phyloP scores from a whole-genome alignment of 2,329 filamentous ascomycete genomes.

The Claviceps sp. region DNA sequence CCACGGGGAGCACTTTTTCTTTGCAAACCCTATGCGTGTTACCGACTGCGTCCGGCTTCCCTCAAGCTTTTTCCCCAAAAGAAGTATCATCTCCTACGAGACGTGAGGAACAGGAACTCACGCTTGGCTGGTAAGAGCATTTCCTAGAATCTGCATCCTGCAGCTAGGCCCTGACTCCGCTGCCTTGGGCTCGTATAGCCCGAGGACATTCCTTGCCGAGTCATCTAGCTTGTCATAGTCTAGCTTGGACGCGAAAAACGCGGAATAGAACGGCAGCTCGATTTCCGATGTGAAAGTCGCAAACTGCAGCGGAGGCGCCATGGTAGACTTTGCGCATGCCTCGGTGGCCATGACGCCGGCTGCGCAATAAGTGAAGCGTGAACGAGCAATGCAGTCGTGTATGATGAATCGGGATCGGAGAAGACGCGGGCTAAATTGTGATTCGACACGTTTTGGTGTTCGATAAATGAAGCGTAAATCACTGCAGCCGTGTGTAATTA shows the following conservation, averaged over 20 bases:
- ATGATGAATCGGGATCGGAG: neutral
- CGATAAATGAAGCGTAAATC: neutral
- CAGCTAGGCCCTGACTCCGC: conserved; percentile 64
- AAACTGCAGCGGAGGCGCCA: conserved; percentile 48
- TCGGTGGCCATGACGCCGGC: neutral
- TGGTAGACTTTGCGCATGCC: conserved; percentile 21
- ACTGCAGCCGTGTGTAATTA: neutral
- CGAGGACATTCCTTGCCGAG: conserved; percentile 73
- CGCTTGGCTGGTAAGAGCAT: conserved; percentile 72
- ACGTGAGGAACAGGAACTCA: conserved; percentile 31
- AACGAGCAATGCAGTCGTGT: neutral
- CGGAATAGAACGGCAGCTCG: conserved; percentile 87
- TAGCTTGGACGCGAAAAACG: conserved; percentile 85
- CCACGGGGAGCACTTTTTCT: conserved; percentile 55
- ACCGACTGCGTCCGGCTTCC: no score
- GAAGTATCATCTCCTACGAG: neutral
- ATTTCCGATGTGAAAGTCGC: conserved; percentile 88
- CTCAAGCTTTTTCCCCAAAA: no score
- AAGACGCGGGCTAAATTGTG: neutral
- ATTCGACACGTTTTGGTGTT: neutral
- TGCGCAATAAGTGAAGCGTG: neutral
- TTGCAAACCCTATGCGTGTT: neutral
- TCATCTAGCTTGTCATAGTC: conserved; percentile 96
- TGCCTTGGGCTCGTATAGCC: conserved; percentile 74
- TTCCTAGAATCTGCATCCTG: conserved; percentile 81